These are phyloP conservation scores for Clarireedia sp. DNA, from an alignment of 2,329 filamentous ascomycete genomes.

Conservation along the genomic window DNA sequence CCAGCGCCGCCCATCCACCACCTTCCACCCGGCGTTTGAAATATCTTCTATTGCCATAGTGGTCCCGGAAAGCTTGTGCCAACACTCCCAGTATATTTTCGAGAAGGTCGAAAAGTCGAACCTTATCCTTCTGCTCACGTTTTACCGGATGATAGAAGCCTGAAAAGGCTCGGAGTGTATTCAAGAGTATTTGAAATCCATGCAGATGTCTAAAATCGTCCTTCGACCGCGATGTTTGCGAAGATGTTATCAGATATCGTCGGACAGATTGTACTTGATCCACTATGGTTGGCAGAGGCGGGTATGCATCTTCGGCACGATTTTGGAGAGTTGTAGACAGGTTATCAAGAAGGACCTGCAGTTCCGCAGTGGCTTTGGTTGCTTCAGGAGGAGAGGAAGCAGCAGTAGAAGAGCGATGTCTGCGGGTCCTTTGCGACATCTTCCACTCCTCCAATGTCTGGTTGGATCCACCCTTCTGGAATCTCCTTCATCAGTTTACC, in stretches of 20 bases:
- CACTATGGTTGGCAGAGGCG: constrained; percentile 29
- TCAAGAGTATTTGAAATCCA: constrained; percentile 69
- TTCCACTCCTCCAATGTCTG: constrained; percentile 27
- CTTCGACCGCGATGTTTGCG: constrained; percentile 45
- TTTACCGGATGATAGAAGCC: constrained; percentile 67
- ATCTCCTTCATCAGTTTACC: constrained; percentile 21
- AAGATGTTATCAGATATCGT: constrained; percentile 33
- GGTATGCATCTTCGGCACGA: constrained; percentile 19
- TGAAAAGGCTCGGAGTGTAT: constrained; percentile 61
- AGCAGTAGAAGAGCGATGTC: constrained; percentile 58
- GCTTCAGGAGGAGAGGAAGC: constrained; percentile 46
- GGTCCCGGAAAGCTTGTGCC: constrained; percentile 56
- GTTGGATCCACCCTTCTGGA: constrained; percentile 12
- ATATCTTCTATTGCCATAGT: constrained; percentile 81
- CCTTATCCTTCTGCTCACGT: constrained; percentile 53
- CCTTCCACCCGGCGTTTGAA: constrained; percentile 70
- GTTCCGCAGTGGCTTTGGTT: constrained; percentile 53
- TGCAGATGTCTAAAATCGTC: constrained; percentile 76
- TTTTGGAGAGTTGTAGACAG: constrained; percentile 30
- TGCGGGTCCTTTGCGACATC: constrained; percentile 46
- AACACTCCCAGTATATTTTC: constrained; percentile 67
- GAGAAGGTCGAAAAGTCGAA: constrained; percentile 59
- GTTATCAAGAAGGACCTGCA: constrained; percentile 45
- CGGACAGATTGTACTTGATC: constrained; percentile 25
- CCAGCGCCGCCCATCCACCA: constrained; percentile 70